Evolutionary conservation across 129 eudicot species (phyloP).

Genomic region (Chrysanthemum lavandulifolium): DNA sequence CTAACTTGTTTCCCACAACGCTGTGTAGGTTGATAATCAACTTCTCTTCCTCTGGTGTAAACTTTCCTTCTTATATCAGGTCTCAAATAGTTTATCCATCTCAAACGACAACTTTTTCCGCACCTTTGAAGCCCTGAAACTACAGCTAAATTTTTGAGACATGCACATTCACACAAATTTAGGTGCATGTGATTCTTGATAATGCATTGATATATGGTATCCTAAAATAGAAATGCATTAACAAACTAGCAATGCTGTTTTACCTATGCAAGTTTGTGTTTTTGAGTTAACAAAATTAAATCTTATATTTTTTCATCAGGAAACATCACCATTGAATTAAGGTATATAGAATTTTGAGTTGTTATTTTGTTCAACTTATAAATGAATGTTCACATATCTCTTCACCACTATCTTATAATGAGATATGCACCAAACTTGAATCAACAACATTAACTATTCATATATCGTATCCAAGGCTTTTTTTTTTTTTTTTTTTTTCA

Average conservation of each 20-base stretch:
- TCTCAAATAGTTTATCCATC: constrained; percentile 89
- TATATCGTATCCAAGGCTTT: not conserved
- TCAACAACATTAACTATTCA: not conserved
- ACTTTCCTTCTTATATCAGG: constrained; percentile 83
- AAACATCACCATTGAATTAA: not conserved
- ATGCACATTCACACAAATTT: constrained; percentile 29
- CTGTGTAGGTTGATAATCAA: constrained; percentile 71
- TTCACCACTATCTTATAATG: not conserved
- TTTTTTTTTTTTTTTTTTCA: not conserved
- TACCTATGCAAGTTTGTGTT: not conserved
- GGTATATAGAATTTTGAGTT: not conserved
- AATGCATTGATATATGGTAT: constrained; percentile 5
- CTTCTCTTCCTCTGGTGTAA: constrained; percentile 75
- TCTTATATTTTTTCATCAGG: not conserved
- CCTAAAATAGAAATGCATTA: not conserved
- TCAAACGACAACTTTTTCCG: constrained; percentile 80
- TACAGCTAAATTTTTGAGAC: constrained; percentile 21
- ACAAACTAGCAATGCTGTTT: not conserved
- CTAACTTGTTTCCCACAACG: constrained; percentile 88
- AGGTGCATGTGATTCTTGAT: constrained; percentile 7
- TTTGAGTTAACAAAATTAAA: not conserved
- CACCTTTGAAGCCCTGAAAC: constrained; percentile 81
- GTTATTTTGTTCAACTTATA: not conserved
- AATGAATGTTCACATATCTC: not conserved
- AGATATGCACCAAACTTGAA: constrained; percentile 8